A percentile compares a stretch with the other conserved stretches of the same genome.
These are phyloP conservation scores for Penicillium antarcticum DNA, from an alignment of 495 filamentous ascomycete species.

Conservation along the genomic window DNA sequence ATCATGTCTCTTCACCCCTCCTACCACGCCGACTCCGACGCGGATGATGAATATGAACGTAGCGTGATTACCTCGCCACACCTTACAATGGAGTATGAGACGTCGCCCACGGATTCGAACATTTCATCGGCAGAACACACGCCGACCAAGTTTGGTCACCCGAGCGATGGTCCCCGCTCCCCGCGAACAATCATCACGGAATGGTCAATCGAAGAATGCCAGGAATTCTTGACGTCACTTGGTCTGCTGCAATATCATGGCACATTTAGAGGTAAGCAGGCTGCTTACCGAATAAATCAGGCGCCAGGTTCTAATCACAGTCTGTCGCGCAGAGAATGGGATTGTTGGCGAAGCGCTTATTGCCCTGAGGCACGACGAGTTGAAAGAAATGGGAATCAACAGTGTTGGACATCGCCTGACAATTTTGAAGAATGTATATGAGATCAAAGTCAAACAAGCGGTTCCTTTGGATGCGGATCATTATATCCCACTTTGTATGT, in stretches of 20 bases:
- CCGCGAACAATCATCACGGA: constrained; percentile 79
- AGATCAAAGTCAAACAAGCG: constrained; percentile 88
- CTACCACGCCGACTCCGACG: constrained; percentile 81
- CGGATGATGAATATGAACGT: constrained; percentile 91
- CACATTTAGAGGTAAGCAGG: constrained; percentile 67
- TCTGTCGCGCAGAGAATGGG: constrained; percentile 66
- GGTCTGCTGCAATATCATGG: constrained; percentile 82
- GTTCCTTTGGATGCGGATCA: constrained; percentile 88
- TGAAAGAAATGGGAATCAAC: constrained; percentile 88
- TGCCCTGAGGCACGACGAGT: constrained; percentile 83
- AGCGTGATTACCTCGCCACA: constrained; percentile 71
- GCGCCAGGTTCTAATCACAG: constrained; percentile 1
- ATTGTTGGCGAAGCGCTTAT: constrained; percentile 91
- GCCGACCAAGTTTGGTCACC: constrained; percentile 76
- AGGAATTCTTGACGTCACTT: constrained; percentile 75
- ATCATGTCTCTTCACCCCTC: constrained; percentile 50
- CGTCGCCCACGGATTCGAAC: constrained; percentile 77
- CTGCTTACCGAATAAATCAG: not conserved
- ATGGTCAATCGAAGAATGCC: constrained; percentile 87
- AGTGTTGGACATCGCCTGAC: constrained; percentile 94
- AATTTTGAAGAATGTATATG: constrained; percentile 91
- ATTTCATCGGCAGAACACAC: constrained; percentile 81
- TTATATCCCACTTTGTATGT: constrained; percentile 89
- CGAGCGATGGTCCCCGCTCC: constrained; percentile 58
- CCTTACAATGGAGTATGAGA: constrained; percentile 72